phyloP scores from a whole-genome alignment of 441 rosid species.

The Corymbia calophylla region DNA sequence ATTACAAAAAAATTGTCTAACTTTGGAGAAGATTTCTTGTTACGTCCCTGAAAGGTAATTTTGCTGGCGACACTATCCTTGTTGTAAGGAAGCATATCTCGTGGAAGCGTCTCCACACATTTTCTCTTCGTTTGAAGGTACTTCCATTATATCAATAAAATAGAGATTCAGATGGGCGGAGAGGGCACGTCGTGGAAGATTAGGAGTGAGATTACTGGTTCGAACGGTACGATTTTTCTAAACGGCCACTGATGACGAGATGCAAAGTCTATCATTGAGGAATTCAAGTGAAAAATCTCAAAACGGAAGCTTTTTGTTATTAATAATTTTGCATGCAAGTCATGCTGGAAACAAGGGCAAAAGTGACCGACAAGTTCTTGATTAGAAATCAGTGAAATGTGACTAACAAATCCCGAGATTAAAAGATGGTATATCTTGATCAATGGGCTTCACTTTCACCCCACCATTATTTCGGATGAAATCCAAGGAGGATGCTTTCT shows the following conservation, averaged over 20 bases:
- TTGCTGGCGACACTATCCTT: neutral
- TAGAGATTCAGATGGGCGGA: too few relatives aligned
- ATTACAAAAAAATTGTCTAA: neutral
- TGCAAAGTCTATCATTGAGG: neutral
- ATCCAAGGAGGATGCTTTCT: too few relatives aligned
- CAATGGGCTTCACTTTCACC: too few relatives aligned
- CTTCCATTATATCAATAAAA: too few relatives aligned
- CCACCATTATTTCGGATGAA: too few relatives aligned
- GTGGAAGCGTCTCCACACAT: neutral
- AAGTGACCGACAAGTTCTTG: neutral
- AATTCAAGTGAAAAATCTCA: neutral
- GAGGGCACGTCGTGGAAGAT: too few relatives aligned
- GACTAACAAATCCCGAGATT: accelerated
- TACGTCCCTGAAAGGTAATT: neutral
- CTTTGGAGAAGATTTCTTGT: neutral
- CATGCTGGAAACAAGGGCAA: neutral
- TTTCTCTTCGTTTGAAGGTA: neutral
- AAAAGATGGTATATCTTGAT: too few relatives aligned
- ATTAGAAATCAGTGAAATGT: neutral
- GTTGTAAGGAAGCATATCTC: neutral
- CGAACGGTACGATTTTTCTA: too few relatives aligned
- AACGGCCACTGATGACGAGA: neutral
- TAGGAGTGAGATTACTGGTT: too few relatives aligned
- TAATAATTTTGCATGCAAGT: neutral
- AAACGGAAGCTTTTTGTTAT: neutral